Base-by-base conservation (phyloP, 139 green algal genomes). In the Diplosphaera chodatii region DNA sequence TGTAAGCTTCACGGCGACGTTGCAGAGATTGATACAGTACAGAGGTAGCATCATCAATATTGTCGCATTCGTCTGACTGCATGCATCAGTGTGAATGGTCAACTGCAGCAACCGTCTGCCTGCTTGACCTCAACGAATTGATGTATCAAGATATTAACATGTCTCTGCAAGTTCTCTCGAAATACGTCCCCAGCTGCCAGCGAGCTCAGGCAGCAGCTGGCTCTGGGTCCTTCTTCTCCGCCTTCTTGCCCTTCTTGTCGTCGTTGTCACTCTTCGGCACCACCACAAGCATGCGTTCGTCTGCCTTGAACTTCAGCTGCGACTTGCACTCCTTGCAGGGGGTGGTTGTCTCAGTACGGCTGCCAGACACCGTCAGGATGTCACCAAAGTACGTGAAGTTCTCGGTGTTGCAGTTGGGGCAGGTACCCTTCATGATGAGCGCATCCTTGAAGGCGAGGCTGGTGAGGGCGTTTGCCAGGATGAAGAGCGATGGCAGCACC, bases 381-480 rank as follows among this genome's bases (percentile, higher is more conserved):
- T 94, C 88, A 0, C 91, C 91, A 81, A 96, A 96, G 81, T 93
- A 96, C 8, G 84, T 86, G 66, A 77, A 82, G 74, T 86, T 91
- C 27, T 88, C 70, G 0, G 82, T 80, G 64, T 83, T 82, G 77
- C 91, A 96, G 75, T 89, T 91, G 66, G 91, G 90, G 84, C 91
- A 96, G 22, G 80, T 74, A 1, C 84, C 82, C 76, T 87, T 91
- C 8, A 97, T 79, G 65, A 97, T 91, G 32, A 94, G 63, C 33
- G 73, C 77, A 72, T 96, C 89, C 77, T 82, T 88, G 65, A 97
- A 90, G 8, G 88, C 81, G 15, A 94, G 55, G 78, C 92, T 93
- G 34, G 92, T 97, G 25, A 97, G 63, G 59, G 78, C 75, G 67
- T 84, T 84, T n/a, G 85, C 77, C 32, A 97, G 70, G 4, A 96